These are phyloP conservation scores for Capsicum rhomboideum DNA, from an alignment of 257 asterid species.

Conservation along the genomic window DNA sequence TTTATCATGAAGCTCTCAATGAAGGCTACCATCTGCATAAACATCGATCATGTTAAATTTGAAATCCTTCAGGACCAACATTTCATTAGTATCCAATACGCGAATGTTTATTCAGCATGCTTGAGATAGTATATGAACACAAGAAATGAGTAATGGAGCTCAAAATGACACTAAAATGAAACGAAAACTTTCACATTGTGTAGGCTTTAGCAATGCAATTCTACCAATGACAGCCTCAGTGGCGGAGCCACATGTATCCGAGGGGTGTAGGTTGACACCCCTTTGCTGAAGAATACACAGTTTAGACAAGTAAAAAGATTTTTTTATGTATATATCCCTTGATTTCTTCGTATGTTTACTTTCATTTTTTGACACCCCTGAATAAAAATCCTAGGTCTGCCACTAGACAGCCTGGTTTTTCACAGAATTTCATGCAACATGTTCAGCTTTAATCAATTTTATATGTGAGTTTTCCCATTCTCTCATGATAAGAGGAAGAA, in stretches of 20 bases:
- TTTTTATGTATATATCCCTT: no score
- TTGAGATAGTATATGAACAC: neutral
- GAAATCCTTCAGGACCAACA: neutral
- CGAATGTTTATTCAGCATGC: neutral
- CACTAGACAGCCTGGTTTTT: no score
- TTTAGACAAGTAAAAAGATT: no score
- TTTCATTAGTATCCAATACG: neutral
- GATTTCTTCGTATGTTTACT: no score
- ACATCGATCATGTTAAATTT: neutral
- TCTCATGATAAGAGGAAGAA: neutral
- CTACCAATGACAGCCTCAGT: conserved; percentile 53
- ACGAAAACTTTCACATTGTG: neutral
- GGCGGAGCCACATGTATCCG: no score
- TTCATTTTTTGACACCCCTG: no score
- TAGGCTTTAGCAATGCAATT: neutral
- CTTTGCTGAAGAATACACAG: no score
- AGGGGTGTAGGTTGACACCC: no score
- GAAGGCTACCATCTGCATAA: conserved; percentile 70
- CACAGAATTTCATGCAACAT: neutral
- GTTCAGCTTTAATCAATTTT: neutral
- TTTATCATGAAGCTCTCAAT: conserved; percentile 48
- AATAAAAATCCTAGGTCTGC: no score
- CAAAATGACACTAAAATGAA: neutral
- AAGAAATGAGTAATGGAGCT: neutral
- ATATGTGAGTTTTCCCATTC: neutral